Base-by-base conservation (phyloP, 495 filamentous ascomycete species). In the Trichoderma parareesei region DNA sequence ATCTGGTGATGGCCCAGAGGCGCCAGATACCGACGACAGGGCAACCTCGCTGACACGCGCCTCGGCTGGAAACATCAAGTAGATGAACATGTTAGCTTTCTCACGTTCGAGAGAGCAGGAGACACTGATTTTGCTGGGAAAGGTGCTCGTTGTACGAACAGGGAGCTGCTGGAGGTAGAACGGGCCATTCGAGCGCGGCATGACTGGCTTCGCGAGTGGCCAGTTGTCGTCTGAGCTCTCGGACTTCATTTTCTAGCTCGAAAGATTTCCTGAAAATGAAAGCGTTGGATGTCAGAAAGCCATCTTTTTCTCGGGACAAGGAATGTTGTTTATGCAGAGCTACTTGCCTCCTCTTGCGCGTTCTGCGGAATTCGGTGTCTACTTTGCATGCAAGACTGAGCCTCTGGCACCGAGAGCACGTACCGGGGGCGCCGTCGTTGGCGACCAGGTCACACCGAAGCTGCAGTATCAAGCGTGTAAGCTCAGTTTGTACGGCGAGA, bases 361-460 rank as follows among this genome's bases (percentile, higher is more conserved):
- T 57, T 9, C 53, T 57, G 11, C 53, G 53, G 16, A 57, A 57
- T 5, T 37, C 53, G 53, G 20, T 57, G 27, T 57, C 53, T 38
- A 57, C 27, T 27, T 57, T 57, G 53, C 53, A 57, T 57, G 20
- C 0, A 33, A 57, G 33, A 14, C 27, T 14, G 11, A 57, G 53
- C 14, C 53, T 57, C 27, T 37, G 53, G 27, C 53, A 57, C 9
- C 53, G 53, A 2, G 53, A 57, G 11, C 53, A 57, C 11, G 27
- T 37, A 35, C 53, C 37, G 2, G 53, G 27, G 2, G 8, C 53
- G 5, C 14, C 27, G 27, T 37, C 27, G 9, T 37, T 37, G 11
- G 53, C 27, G 37, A 57, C 53, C 53, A 57, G 37, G 27, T 57
- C 53, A 57, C 53, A 57, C 14, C 53, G 53, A 33, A 57, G 53